Evolutionary conservation across 495 filamentous ascomycete genomes (phyloP), one percentile per base, ranked within the genome.

Genomic region (Aspergillus carlsbadensis): DNA sequence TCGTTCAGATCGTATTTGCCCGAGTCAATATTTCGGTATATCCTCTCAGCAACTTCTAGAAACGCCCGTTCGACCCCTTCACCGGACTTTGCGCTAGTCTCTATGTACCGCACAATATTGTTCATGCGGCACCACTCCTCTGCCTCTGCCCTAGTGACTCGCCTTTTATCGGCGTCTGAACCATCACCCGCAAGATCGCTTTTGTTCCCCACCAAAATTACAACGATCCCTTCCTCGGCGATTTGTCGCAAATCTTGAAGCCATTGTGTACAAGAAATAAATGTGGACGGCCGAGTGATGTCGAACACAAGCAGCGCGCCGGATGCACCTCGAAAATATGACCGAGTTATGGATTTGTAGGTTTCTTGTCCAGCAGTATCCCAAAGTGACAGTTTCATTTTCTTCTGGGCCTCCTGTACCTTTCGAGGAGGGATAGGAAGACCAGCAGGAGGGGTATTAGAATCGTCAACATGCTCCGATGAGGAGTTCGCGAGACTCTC

Each of bases 311-410:
- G 82, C 3, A 98, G 78, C 6, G 93, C 94, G 40, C 94, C 93
- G 0, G 86, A 90, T 1, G 92, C 91, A 61, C 94, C 94, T 26
- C 94, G 86, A 73, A 98, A 98, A 73, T 98, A 98, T 43, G 87
- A 91, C 21, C 91, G 84, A 5, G 94, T 98, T 56, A 98, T 92
- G 45, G 88, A 91, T 67, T 95, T 95, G 77, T 96, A 96, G 10
- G 90, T 96, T 78, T 98, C 94, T 66, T 98, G 94, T 4, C 94
- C 94, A 21, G 94, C 94, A 0, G 94, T 98, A 69, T 98, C 94
- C 94, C 94, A 97, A 13, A 98, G 73, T 1, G 84, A 87, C 6
- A 90, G 75, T 58, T 90, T 90, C 87, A 89, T 90, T 70, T 87
- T 85, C 63, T 91, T 90, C 69, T 89, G 86, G 10, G 61, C 36